Evolutionary conservation across 768 basidiomycete genomes (phyloP).

Genomic region (Calvatia gigantea): DNA sequence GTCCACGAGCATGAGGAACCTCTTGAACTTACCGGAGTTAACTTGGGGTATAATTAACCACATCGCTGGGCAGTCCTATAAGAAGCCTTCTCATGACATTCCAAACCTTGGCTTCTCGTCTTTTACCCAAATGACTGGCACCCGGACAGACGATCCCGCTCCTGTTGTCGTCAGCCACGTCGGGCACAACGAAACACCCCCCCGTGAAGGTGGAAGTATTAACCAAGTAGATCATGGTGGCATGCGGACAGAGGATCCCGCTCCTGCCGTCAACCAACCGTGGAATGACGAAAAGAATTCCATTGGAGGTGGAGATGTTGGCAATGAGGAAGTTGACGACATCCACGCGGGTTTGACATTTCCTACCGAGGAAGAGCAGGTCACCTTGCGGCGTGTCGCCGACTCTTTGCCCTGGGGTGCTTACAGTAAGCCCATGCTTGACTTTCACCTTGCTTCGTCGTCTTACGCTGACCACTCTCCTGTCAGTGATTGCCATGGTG

Average conservation of each 20-base stretch:
- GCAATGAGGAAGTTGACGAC: neutral
- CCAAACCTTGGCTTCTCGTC: too few relatives aligned
- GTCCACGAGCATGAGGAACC: too few relatives aligned
- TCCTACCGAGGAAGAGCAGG: conserved; percentile 59
- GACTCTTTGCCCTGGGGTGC: conserved; percentile 58
- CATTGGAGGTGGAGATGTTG: neutral
- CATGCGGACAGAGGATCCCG: too few relatives aligned
- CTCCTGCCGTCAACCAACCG: neutral
- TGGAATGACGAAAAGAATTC: neutral
- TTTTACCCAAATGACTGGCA: neutral
- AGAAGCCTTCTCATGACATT: too few relatives aligned
- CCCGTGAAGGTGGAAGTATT: too few relatives aligned
- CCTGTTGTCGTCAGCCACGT: too few relatives aligned
- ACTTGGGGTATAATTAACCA: too few relatives aligned
- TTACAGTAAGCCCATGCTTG: conserved; percentile 34
- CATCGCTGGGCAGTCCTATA: too few relatives aligned
- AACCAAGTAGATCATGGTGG: too few relatives aligned
- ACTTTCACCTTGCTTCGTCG: conserved; percentile 4
- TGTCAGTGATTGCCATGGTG: conserved; percentile 57
- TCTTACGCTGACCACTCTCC: neutral
- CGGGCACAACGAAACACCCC: too few relatives aligned
- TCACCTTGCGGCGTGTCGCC: conserved; percentile 56
- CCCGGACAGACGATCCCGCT: neutral
- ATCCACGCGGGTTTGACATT: conserved; percentile 52
- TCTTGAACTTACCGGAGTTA: neutral